Conservation (phyloP, 1,284 basidiomycete species). For the Ganoderma resinaceum region DNA sequence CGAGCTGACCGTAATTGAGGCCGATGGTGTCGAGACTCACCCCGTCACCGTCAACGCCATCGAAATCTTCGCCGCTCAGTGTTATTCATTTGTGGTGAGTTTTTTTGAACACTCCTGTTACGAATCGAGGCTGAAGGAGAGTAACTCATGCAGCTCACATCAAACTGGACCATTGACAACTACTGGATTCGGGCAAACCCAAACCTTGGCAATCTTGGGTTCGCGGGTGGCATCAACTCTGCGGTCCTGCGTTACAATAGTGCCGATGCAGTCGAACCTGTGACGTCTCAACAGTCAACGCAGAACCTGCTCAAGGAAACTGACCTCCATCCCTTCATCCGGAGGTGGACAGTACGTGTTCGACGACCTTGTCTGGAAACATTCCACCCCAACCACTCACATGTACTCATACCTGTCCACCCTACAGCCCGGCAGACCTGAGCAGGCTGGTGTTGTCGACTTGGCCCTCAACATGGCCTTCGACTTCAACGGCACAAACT, state of each 20-base stretch:
- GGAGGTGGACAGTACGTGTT: slow-evolving; percentile 14
- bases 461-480: slow-evolving; percentile 33
- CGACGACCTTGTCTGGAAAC: too few species aligned
- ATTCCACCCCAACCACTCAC: neutral
- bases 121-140: neutral
- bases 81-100: slow-evolving; percentile 35
- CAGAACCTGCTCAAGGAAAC: slow-evolving; percentile 34
- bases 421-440: slow-evolving; percentile 34
- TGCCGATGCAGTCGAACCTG: slow-evolving; percentile 51
- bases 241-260: slow-evolving; percentile 35
- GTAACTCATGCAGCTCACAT: slow-evolving; percentile 36
- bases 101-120: neutral
- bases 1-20: slow-evolving; percentile 42
- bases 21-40: slow-evolving; percentile 38
- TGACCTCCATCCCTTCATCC: slow-evolving; percentile 30
- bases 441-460: slow-evolving; percentile 36
- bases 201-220: slow-evolving; percentile 33
- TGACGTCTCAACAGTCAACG: slow-evolving; percentile 37
- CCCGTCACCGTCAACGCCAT: slow-evolving; percentile 39
- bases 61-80: slow-evolving; percentile 44
- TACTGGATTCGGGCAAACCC: slow-evolving; percentile 52
- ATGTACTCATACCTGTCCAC: neutral
- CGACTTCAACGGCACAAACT: slow-evolving; percentile 14
- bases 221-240: slow-evolving; percentile 46
- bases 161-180: slow-evolving; percentile 12